Conservation (phyloP, 2,329 filamentous ascomycete species). For the Aspergillus luchuensis region DNA sequence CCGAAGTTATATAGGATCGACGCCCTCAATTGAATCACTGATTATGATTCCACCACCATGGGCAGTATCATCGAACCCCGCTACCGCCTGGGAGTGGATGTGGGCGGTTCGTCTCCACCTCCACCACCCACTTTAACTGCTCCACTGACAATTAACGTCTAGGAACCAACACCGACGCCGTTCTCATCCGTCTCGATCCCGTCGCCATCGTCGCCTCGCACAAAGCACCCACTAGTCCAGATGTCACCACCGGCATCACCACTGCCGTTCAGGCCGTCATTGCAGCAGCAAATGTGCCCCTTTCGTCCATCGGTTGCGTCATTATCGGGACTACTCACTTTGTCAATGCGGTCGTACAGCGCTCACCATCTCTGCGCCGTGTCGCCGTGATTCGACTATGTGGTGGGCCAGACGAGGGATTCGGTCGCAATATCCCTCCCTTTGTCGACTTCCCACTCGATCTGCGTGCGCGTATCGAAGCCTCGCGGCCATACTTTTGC, state of each 20-base stretch:
- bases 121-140: not conserved
- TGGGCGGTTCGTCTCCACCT: slow-evolving; percentile 16
- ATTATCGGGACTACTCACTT: slow-evolving; percentile 58
- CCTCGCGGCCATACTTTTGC: not conserved
- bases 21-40: not conserved
- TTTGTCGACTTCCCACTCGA: slow-evolving; percentile 9
- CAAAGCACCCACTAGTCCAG: slow-evolving; percentile 45
- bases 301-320: slow-evolving; percentile 46
- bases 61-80: slow-evolving; percentile 1
- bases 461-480: slow-evolving; percentile 1
- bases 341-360: slow-evolving; percentile 51
- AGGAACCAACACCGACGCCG: slow-evolving; percentile 44
- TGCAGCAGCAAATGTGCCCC: slow-evolving; percentile 10
- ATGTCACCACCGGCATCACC: slow-evolving; percentile 48
- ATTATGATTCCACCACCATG: not conserved
- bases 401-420: slow-evolving; percentile 4
- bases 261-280: slow-evolving; percentile 35
- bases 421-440: slow-evolving; percentile 10
- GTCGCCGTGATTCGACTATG: slow-evolving; percentile 7
- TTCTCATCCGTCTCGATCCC: slow-evolving; percentile 30
- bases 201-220: slow-evolving; percentile 32
- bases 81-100: slow-evolving; percentile 24
- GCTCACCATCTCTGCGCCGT: not conserved
- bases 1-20: not conserved
- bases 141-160: not conserved